Base-by-base conservation (phyloP, 1,139 yeast species). In the Candida sanyaensis region DNA sequence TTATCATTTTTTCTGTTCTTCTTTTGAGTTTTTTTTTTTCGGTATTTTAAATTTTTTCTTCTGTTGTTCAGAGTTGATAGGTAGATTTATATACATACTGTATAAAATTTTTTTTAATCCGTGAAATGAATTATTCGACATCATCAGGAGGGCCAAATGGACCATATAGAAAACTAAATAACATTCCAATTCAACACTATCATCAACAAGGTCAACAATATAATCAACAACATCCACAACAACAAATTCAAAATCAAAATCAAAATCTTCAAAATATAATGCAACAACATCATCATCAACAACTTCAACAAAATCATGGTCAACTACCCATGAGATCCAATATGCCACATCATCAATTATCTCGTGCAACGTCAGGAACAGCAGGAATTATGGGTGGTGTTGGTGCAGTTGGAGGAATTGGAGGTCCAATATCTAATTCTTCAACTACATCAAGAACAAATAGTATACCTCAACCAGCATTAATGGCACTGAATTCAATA, bases 401-500 rank as follows among this genome's bases (percentile, higher is more conserved):
- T 4, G 39, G 28, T 11, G 38, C 28, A 8, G 27, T 8, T 21
- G 38, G 38, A 6, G 38, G 10, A 10, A 12, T 12, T 6, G 32
- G 42, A 17, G 30, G 11, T 37, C 21, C 41, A 31, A n/a, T 27
- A 11, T 40, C 40, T n/a, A 21, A 41, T 24, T 29, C 43, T 6
- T 5, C 44, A 36, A 24, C 45, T 13, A 37, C 33, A 36, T 12
- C 38, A 17, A 42, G 43, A 11, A 41, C 51, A 24, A 36, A 36
- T 7, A 49, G 52, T 44, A 53, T 60, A 6, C 75, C 75, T 2
- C 76, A 70, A 51, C 75, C 76, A 2, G 67, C 75, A 24, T 57
- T 84, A 50, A 84, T 86, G 85, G 91, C 92, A 0, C 80, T 80
- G 57, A 84, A 78, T 53, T 80, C 83, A 47, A 84, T 86, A 29